A percentile compares a stretch with the other conserved stretches of the same genome.
phyloP scores from a whole-genome alignment of 148 eudicot genomes.

The Rhododendron molle region DNA sequence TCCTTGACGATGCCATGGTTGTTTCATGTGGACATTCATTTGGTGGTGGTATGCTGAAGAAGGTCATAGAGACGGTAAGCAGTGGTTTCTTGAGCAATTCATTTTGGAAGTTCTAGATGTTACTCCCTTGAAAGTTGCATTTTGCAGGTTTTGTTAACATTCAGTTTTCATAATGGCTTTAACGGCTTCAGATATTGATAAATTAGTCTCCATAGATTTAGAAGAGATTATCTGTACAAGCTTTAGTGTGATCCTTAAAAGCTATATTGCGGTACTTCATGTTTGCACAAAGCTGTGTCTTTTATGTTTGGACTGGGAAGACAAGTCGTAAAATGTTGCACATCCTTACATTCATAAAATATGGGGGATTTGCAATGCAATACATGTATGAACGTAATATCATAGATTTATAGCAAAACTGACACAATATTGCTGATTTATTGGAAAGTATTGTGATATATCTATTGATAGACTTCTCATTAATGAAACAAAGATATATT shows the following conservation, averaged over 20 bases:
- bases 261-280: not conserved
- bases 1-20: slow-evolving; percentile 85
- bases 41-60: slow-evolving; percentile 77
- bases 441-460: not conserved
- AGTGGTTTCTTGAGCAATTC: not conserved
- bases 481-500: not conserved
- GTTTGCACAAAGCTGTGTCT: not conserved
- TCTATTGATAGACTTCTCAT: not conserved
- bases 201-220: not conserved
- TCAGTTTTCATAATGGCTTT: not conserved
- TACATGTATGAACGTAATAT: not conserved
- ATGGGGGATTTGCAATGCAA: not conserved
- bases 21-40: slow-evolving; percentile 94
- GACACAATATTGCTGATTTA: not conserved
- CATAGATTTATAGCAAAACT: not conserved
- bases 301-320: not conserved
- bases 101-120: not conserved
- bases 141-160: not conserved
- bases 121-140: not conserved
- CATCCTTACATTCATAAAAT: not conserved
- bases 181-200: not conserved
- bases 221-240: not conserved
- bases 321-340: not conserved
- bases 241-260: not conserved
- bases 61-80: slow-evolving; percentile 67